Evolutionary conservation across 2,329 filamentous ascomycete species (phyloP).

Genomic region (Epichloe baconii): DNA sequence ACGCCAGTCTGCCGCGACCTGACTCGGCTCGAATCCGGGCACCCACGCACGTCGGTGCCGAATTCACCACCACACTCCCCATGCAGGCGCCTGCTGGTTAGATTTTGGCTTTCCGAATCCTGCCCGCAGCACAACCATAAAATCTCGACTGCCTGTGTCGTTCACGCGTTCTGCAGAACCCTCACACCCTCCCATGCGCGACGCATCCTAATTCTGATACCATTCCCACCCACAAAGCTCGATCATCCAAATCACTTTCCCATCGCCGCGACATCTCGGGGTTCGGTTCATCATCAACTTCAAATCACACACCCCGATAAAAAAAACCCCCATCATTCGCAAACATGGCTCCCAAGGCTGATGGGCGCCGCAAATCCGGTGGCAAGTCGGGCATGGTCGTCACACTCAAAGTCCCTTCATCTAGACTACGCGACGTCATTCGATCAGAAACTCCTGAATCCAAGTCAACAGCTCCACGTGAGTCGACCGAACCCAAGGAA

Average conservation of each 20-base stretch:
- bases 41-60: not conserved
- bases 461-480: slow-evolving; percentile 26
- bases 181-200: not conserved
- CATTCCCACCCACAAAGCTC: not conserved
- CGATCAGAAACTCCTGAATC: slow-evolving; percentile 30
- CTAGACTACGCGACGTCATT: slow-evolving; percentile 36
- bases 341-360: slow-evolving; percentile 22
- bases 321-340: not conserved
- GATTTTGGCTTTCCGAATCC: not conserved
- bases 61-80: slow-evolving; percentile 13
- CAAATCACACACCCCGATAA: slow-evolving; percentile 6
- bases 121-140: slow-evolving; percentile 1
- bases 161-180: not conserved
- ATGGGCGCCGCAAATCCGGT: slow-evolving; percentile 26
- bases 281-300: not conserved
- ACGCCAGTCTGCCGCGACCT: slow-evolving; percentile 16
- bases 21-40: slow-evolving; percentile 13
- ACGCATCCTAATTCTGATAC: slow-evolving; percentile 1
- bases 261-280: not conserved
- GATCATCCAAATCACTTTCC: not conserved
- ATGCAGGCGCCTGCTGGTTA: slow-evolving; percentile 6
- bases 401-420: slow-evolving; percentile 38
- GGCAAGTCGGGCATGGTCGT: slow-evolving; percentile 28
- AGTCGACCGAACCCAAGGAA: slow-evolving; percentile 21
- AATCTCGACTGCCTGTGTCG: not conserved